Evolutionary conservation across 169 alveolate species (phyloP).

Genomic region (Cryptosporidium canis): DNA sequence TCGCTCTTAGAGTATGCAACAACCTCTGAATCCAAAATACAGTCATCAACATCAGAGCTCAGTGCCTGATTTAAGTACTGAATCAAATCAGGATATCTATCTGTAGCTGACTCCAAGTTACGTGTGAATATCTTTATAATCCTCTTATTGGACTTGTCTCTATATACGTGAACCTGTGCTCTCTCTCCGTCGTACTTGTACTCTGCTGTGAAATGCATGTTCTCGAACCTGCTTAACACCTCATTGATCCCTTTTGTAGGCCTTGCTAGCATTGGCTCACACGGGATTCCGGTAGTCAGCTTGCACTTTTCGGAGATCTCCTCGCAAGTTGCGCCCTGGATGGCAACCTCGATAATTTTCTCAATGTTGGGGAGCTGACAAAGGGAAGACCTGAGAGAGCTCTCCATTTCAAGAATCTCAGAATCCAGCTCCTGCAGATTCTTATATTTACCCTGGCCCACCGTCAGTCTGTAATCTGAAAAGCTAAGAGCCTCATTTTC

Average conservation of each 20-base stretch:
- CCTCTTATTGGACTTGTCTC: conserved; percentile 73
- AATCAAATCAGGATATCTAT: conserved; percentile 90
- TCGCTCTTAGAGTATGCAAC: conserved; percentile 94
- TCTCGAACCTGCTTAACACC: conserved; percentile 86
- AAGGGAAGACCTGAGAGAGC: conserved; percentile 87
- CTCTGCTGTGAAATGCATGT: conserved; percentile 95
- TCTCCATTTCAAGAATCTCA: conserved; percentile 81
- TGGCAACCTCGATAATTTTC: conserved; percentile 86
- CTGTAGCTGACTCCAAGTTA: conserved; percentile 93
- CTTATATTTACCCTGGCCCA: conserved; percentile 40
- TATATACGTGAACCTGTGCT: conserved; percentile 92
- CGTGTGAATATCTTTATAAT: conserved; percentile 89
- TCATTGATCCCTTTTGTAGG: conserved; percentile 93
- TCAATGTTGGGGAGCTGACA: conserved; percentile 94
- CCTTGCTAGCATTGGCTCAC: conserved; percentile 98
- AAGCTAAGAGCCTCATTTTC: conserved; percentile 76
- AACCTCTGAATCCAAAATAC: conserved; percentile 96
- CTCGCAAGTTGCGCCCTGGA: conserved; percentile 82
- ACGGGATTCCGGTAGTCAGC: conserved; percentile 96
- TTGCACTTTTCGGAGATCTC: conserved; percentile 87
- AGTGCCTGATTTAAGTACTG: conserved; percentile 77
- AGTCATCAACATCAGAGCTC: conserved; percentile 75
- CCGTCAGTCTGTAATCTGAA: conserved; percentile 75
- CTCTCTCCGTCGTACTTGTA: conserved; percentile 98
- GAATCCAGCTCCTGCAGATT: conserved; percentile 59